Conservation (phyloP, 371 early-diverging fungal genomes). For the Mucor indicus region DNA sequence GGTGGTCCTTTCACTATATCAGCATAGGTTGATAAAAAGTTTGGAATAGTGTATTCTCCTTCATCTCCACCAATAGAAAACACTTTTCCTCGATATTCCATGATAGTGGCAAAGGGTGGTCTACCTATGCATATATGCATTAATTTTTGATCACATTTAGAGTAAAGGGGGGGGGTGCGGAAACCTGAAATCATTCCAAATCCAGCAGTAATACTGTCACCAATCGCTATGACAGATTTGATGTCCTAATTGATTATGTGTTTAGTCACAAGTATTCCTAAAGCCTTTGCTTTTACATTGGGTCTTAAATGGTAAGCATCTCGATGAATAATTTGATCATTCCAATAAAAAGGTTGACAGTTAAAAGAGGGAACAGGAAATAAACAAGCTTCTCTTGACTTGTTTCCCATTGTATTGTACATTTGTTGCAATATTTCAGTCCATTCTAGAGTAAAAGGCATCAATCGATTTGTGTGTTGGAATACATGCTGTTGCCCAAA, state of each 20-base stretch:
- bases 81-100: conserved; percentile 64
- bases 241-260: conserved; percentile 47
- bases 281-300: conserved; percentile 31
- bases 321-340: conserved; percentile 33
- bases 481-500: too few relatives aligned
- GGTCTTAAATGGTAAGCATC: conserved; percentile 57
- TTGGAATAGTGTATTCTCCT: conserved; percentile 55
- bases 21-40: conserved; percentile 51
- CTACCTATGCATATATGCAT: conserved; percentile 26
- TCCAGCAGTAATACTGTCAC: conserved; percentile 72
- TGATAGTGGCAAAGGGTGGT: conserved; percentile 50
- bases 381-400: conserved; percentile 34
- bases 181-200: conserved; percentile 57
- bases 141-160: not conserved
- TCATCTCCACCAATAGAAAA: conserved; percentile 62
- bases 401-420: conserved; percentile 42
- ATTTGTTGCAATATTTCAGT: conserved; percentile 41
- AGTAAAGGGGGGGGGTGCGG: not conserved
- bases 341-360: conserved; percentile 43
- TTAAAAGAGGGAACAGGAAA: conserved; percentile 39
- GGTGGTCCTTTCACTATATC: conserved; percentile 45
- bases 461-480: too few relatives aligned
- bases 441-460: conserved; percentile 53
- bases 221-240: conserved; percentile 63
- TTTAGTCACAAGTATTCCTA: not conserved